Evolutionary conservation across 2,329 filamentous ascomycete genomes (phyloP).

Genomic region (Fusarium sp.): DNA sequence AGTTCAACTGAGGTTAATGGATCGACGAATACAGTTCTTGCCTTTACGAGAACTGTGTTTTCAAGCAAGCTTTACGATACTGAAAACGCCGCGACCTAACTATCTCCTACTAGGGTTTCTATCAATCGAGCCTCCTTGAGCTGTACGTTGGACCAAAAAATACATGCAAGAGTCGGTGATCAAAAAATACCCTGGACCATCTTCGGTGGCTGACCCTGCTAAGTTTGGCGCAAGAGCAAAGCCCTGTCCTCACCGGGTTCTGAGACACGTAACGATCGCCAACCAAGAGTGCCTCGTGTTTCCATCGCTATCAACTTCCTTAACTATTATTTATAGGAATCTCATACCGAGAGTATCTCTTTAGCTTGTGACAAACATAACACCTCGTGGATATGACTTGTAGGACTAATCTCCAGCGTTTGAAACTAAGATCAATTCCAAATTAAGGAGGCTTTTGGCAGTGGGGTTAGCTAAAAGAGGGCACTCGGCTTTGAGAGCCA

Average conservation of each 20-base stretch:
- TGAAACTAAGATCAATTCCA: neutral
- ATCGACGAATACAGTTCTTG: no score
- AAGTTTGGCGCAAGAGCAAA: neutral
- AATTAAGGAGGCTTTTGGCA: neutral
- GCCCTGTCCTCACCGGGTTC: neutral
- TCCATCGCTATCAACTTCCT: neutral
- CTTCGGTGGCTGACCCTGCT: neutral
- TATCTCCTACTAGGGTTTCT: rapidly evolving
- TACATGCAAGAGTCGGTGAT: no score
- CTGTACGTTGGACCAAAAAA: rapidly evolving
- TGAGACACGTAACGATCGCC: neutral
- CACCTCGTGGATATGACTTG: neutral
- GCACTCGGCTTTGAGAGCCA: neutral
- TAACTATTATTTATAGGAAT: rapidly evolving
- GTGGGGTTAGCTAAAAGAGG: neutral
- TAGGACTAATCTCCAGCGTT: rapidly evolving
- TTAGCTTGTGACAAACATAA: no score
- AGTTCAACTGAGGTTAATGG: no score
- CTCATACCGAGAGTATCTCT: neutral
- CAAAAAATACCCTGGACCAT: neutral
- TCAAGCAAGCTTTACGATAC: neutral
- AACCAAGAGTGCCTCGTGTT: neutral
- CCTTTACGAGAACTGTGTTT: no score
- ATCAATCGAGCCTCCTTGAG: rapidly evolving
- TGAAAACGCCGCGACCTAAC: rapidly evolving